Conservation (phyloP, 768 basidiomycete genomes). For the Mycena chlorophos region DNA sequence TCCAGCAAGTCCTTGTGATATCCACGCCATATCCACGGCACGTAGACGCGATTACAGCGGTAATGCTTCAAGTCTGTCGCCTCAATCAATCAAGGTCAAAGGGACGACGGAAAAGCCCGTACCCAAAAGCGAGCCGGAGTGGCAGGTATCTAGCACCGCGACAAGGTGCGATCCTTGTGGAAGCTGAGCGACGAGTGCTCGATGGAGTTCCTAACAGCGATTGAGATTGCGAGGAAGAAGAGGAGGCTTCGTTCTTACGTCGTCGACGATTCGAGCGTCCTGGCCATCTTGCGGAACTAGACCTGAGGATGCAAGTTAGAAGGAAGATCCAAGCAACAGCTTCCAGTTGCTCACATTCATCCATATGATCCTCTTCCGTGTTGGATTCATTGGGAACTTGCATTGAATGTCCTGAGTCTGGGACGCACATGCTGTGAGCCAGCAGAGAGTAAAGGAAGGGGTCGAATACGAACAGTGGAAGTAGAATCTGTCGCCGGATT, state of each 20-base stretch:
- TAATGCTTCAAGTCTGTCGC: slow-evolving; percentile 17
- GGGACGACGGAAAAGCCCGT: neutral
- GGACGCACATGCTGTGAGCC: neutral
- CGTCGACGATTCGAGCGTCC: slow-evolving; percentile 7
- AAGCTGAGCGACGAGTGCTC: slow-evolving; percentile 9
- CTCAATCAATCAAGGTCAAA: neutral
- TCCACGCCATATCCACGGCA: slow-evolving; percentile 3
- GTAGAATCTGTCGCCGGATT: slow-evolving; percentile 24
- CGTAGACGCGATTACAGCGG: slow-evolving; percentile 14
- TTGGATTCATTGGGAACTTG: slow-evolving; percentile 2
- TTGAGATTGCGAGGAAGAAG: too few species aligned
- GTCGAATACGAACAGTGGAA: slow-evolving; percentile 31
- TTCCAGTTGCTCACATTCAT: slow-evolving; percentile 6
- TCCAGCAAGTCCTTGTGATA: neutral
- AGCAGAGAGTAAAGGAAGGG: neutral
- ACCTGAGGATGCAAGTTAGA: neutral
- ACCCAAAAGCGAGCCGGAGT: slow-evolving; percentile 21
- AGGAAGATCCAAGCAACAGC: neutral
- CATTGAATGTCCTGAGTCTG: slow-evolving; percentile 12
- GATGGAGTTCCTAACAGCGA: slow-evolving; percentile 9
- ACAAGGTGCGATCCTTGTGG: slow-evolving; percentile 18
- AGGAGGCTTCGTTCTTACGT: slow-evolving; percentile 1
- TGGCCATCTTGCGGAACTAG: slow-evolving; percentile 11
- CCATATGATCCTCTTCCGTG: slow-evolving; percentile 16
- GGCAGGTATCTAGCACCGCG: slow-evolving; percentile 20